Conservation (phyloP, 1,139 yeast genomes). For the Taphrina flavorubra region DNA sequence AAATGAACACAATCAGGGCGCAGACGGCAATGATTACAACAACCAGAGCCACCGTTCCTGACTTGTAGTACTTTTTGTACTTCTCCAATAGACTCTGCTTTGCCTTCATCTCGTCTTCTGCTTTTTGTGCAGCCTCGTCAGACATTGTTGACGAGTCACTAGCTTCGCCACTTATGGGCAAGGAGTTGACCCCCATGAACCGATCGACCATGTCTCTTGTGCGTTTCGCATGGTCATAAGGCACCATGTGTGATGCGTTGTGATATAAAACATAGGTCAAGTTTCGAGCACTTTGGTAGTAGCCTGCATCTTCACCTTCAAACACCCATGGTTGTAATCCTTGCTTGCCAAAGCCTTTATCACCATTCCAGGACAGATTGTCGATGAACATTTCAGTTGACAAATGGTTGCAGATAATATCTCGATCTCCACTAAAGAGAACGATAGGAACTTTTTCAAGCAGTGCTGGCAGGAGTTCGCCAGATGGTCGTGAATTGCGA, state of each 20-base stretch:
- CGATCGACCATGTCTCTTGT: slow-evolving; percentile 65
- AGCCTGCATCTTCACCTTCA: slow-evolving; percentile 50
- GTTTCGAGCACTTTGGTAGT: slow-evolving; percentile 61
- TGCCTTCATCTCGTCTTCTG: slow-evolving; percentile 38
- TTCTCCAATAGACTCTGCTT: slow-evolving; percentile 50
- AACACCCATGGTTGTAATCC: slow-evolving; percentile 49
- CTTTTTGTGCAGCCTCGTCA: slow-evolving; percentile 7
- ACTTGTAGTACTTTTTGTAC: slow-evolving; percentile 53
- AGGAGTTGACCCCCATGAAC: slow-evolving; percentile 50
- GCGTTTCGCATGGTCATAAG: slow-evolving; percentile 75
- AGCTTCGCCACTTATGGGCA: slow-evolving; percentile 37
- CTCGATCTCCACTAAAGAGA: slow-evolving; percentile 86
- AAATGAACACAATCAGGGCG: slow-evolving; percentile 48
- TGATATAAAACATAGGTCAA: slow-evolving; percentile 75
- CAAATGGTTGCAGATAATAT: slow-evolving; percentile 80
- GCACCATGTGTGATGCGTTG: slow-evolving; percentile 93
- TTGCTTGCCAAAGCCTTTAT: slow-evolving; percentile 59
- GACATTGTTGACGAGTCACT: background rate
- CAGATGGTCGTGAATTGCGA: slow-evolving; percentile 63
- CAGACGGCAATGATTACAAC: slow-evolving; percentile 50
- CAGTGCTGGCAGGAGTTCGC: slow-evolving; percentile 68
- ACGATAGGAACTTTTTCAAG: slow-evolving; percentile 67
- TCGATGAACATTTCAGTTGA: slow-evolving; percentile 75
- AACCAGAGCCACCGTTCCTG: slow-evolving; percentile 53
- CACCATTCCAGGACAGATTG: slow-evolving; percentile 71